Evolutionary conservation across 192 early-diverging fungal genomes (phyloP), one percentile per base, ranked within the genome.

Genomic region (Backusella macrospora): DNA sequence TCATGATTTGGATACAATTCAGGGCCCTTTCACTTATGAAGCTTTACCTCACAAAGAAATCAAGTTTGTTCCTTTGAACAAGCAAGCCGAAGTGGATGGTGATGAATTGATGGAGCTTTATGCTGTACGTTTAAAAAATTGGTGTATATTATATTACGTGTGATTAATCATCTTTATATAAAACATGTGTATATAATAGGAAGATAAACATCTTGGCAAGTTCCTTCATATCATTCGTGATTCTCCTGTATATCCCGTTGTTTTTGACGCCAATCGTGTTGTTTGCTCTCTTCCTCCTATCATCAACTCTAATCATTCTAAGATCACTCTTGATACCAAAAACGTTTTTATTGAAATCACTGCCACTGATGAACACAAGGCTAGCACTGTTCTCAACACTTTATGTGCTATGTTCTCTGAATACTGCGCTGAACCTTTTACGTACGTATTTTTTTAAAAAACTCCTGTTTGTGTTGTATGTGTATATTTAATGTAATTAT

Each of bases 271-370:
- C 48, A 93, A 90, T 21, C 87, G 89, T 64, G 83, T 81, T 47
- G 96, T 99, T 18, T 86, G 96, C 78, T 98, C 97, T 52, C 84
- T 99, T 71, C 98, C 98, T 40, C 98, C 98, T 34, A 96, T 99
- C 81, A 99, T 99, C 89, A 99, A 99, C 89, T 89, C 94, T 73
- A 89, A 99, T 71, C 94, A 97, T 82, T 96, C 96, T 76, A 99
- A 99, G 85, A 99, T 99, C 80, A 92, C 87, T 23, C 83, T 97
- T 44, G 84, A 91, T 40, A 98, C 98, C 52, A 94, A 92, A 83
- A 98, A 99, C 75, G 92, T 99, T 45, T 92, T 99, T 64, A 97
- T 99, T 81, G 98, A 99, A 85, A 93, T 92, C 80, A 99, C 98
- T 6, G 98, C 95, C 23, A 98, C 96, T 23, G 97, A 98, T 82